These are phyloP conservation scores for Penicillium corylophilum DNA, from an alignment of 2,329 filamentous ascomycete species.

Conservation along the genomic window DNA sequence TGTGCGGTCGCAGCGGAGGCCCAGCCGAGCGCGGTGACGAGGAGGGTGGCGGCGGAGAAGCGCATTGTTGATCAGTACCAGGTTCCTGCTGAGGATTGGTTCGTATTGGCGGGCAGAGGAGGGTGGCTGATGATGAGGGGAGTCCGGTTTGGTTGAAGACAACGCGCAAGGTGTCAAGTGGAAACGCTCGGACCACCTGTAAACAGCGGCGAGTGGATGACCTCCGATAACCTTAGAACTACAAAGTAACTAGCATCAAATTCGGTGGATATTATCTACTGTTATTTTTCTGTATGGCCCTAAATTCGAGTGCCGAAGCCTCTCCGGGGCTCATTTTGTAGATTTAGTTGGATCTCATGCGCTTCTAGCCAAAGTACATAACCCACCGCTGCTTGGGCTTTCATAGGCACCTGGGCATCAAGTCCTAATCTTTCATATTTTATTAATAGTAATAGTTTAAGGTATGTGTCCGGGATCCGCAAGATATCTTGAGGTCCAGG, in stretches of 20 bases:
- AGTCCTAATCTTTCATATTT: too few species aligned
- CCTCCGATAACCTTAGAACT: not conserved
- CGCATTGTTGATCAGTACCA: conserved; percentile 36
- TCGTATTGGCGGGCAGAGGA: conserved; percentile 3
- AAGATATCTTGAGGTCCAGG: too few species aligned
- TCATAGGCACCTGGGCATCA: too few species aligned
- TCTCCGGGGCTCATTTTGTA: too few species aligned
- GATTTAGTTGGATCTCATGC: too few species aligned
- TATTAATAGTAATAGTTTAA: too few species aligned
- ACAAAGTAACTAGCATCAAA: not conserved
- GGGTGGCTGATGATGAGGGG: conserved; percentile 6
- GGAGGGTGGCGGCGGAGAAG: conserved; percentile 39
- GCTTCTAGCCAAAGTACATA: too few species aligned
- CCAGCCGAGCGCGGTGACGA: conserved; percentile 55
- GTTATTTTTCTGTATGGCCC: too few species aligned
- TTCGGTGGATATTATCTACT: not conserved
- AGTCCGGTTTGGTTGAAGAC: not conserved
- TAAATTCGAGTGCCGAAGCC: too few species aligned
- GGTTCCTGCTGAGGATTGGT: not conserved
- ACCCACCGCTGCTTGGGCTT: too few species aligned
- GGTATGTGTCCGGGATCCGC: too few species aligned
- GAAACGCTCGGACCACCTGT: conserved; percentile 37
- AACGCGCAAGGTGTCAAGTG: conserved; percentile 40
- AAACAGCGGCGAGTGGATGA: conserved; percentile 9
- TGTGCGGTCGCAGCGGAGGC: conserved; percentile 70